Evolutionary conservation across 2,329 filamentous ascomycete genomes (phyloP).

Genomic region (Neopestalotiopsis sp.): DNA sequence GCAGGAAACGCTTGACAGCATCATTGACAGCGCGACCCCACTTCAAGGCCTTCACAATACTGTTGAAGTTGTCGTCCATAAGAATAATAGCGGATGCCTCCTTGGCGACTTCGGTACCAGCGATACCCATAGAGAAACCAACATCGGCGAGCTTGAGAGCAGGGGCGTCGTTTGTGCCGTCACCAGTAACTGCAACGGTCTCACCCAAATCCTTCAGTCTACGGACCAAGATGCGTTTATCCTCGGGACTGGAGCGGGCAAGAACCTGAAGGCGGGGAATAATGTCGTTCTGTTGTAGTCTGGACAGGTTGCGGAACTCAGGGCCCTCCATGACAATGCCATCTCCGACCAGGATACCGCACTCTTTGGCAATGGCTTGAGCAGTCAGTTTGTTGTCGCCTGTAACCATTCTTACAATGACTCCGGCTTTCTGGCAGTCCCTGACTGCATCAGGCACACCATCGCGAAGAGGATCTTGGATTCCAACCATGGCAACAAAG

Average conservation of each 20-base stretch:
- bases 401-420: slow-evolving; percentile 84
- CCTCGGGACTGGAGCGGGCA: slow-evolving; percentile 76
- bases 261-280: slow-evolving; percentile 74
- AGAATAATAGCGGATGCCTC: slow-evolving; percentile 85
- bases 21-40: slow-evolving; percentile 83
- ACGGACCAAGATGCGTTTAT: slow-evolving; percentile 76
- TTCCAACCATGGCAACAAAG: slow-evolving; percentile 75
- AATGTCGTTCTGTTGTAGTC: slow-evolving; percentile 67
- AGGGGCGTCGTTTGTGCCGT: slow-evolving; percentile 84
- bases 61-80: slow-evolving; percentile 87
- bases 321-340: slow-evolving; percentile 80
- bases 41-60: slow-evolving; percentile 82
- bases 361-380: slow-evolving; percentile 78
- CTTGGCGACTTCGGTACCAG: slow-evolving; percentile 83
- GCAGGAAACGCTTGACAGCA: slow-evolving; percentile 77
- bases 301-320: slow-evolving; percentile 74
- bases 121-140: slow-evolving; percentile 85
- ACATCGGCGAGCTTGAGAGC: slow-evolving; percentile 82
- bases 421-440: slow-evolving; percentile 76
- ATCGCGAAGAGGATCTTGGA: slow-evolving; percentile 78
- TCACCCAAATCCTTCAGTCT: slow-evolving; percentile 75
- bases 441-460: slow-evolving; percentile 77
- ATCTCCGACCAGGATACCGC: slow-evolving; percentile 72
- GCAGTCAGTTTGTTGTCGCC: slow-evolving; percentile 83
- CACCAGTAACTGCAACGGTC: slow-evolving; percentile 82